Conservation (phyloP, 2,329 filamentous ascomycete genomes). For the Mycosphaerelloides madeirae region DNA sequence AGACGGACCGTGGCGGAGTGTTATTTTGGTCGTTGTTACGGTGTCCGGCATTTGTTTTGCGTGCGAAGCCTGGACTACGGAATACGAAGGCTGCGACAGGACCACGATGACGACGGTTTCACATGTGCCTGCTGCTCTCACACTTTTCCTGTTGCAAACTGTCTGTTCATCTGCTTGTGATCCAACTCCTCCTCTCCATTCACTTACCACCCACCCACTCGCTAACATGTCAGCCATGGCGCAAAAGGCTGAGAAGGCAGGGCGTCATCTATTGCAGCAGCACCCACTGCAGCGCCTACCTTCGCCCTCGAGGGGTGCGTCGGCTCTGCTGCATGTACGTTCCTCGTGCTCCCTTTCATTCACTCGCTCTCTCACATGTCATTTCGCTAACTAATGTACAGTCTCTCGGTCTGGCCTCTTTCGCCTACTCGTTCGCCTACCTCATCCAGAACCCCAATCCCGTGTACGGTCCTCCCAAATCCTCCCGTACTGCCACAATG, state of each 20-base stretch:
- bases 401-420: conserved; percentile 41
- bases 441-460: conserved; percentile 35
- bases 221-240: neutral
- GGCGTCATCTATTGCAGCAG: conserved; percentile 29
- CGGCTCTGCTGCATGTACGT: conserved; percentile 56
- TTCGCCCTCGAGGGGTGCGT: conserved; percentile 61
- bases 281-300: conserved; percentile 63
- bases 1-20: too few species aligned
- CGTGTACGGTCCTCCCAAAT: conserved; percentile 23
- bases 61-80: too few species aligned
- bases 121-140: too few species aligned
- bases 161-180: neutral
- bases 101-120: too few species aligned
- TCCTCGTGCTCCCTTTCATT: conserved; percentile 16
- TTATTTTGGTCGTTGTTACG: too few species aligned
- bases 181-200: neutral
- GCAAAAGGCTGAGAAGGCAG: conserved; percentile 9
- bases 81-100: too few species aligned
- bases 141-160: neutral
- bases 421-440: conserved; percentile 43
- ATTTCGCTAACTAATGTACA: neutral
- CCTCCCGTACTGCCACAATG: neutral
- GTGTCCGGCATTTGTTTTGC: too few species aligned
- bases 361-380: neutral
- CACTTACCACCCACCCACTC: neutral